phyloP scores from a whole-genome alignment of 208 protist species.

The Acanthamoeba castellanii region DNA sequence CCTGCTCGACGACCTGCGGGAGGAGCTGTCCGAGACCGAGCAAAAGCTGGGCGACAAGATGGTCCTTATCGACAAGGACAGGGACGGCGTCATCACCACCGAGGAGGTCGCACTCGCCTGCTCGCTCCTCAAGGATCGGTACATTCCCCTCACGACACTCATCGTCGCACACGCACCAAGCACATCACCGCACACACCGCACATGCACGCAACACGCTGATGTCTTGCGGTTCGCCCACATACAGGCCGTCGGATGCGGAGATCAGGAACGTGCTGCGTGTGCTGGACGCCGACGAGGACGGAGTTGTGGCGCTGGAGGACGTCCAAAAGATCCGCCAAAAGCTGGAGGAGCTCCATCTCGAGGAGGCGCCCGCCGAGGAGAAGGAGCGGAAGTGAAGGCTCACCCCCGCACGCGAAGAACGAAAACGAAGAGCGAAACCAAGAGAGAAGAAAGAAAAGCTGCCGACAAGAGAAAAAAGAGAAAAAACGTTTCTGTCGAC shows the following conservation, averaged over 20 bases:
- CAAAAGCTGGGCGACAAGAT: constrained; percentile 61
- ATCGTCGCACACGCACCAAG: background rate
- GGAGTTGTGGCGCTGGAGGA: constrained; percentile 55
- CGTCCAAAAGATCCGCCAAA: constrained; percentile 49
- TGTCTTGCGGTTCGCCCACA: background rate
- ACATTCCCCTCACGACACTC: background rate
- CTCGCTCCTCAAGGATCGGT: constrained; percentile 57
- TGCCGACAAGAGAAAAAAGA: too few species aligned
- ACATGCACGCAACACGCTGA: background rate
- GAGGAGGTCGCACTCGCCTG: constrained; percentile 66
- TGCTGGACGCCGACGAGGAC: constrained; percentile 64
- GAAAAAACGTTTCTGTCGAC: too few species aligned
- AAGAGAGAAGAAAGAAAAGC: background rate
- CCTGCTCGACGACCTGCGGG: constrained; percentile 23
- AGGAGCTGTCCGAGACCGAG: constrained; percentile 50
- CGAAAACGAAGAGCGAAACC: background rate
- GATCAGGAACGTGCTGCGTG: constrained; percentile 62
- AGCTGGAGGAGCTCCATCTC: constrained; percentile 26
- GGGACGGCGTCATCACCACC: constrained; percentile 72
- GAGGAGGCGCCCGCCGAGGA: constrained; percentile 31
- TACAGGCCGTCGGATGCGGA: constrained; percentile 44
- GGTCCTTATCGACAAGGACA: constrained; percentile 69
- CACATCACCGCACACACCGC: background rate
- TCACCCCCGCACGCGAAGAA: background rate
- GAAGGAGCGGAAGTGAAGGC: background rate